Percentiles rank a stretch among this genome's conserved stretches.
These are phyloP conservation scores for Diaporthe sp. DNA, from an alignment of 2,329 filamentous ascomycete species.

Conservation along the genomic window DNA sequence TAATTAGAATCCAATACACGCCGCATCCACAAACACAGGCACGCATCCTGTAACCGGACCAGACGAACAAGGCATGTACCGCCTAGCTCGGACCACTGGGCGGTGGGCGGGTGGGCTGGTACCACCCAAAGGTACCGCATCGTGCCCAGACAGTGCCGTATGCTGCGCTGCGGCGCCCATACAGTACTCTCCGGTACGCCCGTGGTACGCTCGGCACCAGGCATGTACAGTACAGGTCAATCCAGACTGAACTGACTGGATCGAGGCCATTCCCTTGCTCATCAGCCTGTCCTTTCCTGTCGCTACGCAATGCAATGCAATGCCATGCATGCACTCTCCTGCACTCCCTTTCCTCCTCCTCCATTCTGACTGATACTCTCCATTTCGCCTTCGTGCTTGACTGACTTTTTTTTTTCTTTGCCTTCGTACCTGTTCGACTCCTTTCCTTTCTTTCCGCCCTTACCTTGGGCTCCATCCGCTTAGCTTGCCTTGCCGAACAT, in stretches of 20 bases:
- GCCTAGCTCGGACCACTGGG: slow-evolving; percentile 24
- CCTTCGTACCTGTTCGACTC: slow-evolving; percentile 20
- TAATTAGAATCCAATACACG: slow-evolving; percentile 32
- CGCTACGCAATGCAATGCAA: slow-evolving; percentile 35
- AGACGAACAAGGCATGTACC: slow-evolving; percentile 32
- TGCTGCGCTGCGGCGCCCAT: slow-evolving; percentile 3
- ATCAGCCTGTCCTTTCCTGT: slow-evolving; percentile 40
- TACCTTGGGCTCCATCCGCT: slow-evolving; percentile 36
- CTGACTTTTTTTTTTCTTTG: slow-evolving; percentile 27
- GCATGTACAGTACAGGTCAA: slow-evolving; percentile 23
- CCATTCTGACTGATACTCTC: slow-evolving; percentile 40
- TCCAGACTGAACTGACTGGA: slow-evolving; percentile 31
- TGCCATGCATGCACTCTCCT: slow-evolving; percentile 39
- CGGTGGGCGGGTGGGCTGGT: slow-evolving; percentile 19
- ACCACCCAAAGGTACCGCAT: slow-evolving; percentile 5
- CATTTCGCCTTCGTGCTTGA: slow-evolving; percentile 37
- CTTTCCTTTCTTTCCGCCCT: slow-evolving; percentile 36
- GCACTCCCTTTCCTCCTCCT: slow-evolving; percentile 39
- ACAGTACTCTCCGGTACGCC: slow-evolving; percentile 17
- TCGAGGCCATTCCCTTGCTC: slow-evolving; percentile 32
- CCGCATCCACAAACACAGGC: slow-evolving; percentile 33
- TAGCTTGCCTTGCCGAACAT: slow-evolving; percentile 33
- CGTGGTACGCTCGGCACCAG: slow-evolving; percentile 19
- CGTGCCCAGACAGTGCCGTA: slow-evolving; percentile 18
- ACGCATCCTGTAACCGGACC: slow-evolving; percentile 36